Evolutionary conservation across 2,329 filamentous ascomycete species (phyloP), one percentile per base, ranked within the genome.

Genomic region (Sporothrix brunneoviolacea): DNA sequence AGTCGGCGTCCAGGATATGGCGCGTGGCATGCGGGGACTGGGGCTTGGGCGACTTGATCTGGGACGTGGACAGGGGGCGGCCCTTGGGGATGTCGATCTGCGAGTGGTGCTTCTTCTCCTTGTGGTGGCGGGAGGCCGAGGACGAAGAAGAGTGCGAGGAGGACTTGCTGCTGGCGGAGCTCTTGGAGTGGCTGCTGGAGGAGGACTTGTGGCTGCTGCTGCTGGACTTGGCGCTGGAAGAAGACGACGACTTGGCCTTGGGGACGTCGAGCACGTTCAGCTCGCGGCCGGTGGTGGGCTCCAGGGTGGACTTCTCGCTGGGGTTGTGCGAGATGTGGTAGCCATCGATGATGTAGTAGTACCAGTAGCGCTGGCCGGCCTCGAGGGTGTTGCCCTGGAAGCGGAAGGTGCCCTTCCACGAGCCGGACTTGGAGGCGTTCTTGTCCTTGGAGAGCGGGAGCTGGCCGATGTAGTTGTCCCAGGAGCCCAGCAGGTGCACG

Each of bases 311-410:
- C 64, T 86, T 77, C 68, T 90, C 84, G 68, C 87, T 88, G 60
- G 91, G 91, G 74, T 97, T 93, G 79, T 97, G 91, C 55, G 91
- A 91, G 68, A 95, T 86, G 70, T 96, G 91, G 82, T 96, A 96
- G 62, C 93, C 93, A 70, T 98, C 93, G 70, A 97, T 93, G 83
- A 97, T 96, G 80, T 96, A 98, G 83, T 98, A 98, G 84, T 97
- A 98, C 93, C 93, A 98, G 83, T 97, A 97, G 67, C 91, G 85
- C 68, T 88, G 83, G 68, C 91, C 90, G 62, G 88, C 77, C 76
- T 91, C 84, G 62, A 97, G 80, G 54, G 88, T 91, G 56, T 82
- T 73, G 67, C 85, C 86, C 73, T 93, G 87, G 75, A 98, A 96
- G 74, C 89, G 86, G 78, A 98, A 96, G 64, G 89, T 94, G 65